Conservation (phyloP, 148 eudicot species). For the Arctostaphylos glauca region DNA sequence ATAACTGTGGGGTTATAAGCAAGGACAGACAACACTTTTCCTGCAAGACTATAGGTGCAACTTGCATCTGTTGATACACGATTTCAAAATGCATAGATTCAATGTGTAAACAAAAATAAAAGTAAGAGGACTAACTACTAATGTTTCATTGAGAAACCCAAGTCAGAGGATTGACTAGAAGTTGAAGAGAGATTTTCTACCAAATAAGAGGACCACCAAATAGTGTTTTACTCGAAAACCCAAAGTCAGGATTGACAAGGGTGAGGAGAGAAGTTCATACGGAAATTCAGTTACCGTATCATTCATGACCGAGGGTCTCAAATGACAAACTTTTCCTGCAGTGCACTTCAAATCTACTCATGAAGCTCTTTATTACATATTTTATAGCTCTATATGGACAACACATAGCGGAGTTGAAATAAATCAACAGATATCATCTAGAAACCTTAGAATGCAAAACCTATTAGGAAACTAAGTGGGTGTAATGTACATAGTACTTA, state of each 20-base stretch:
- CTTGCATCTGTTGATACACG: background rate
- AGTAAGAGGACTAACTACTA: background rate
- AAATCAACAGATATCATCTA: background rate
- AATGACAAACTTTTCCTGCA: background rate
- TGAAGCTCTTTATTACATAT: background rate
- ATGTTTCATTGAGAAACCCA: background rate
- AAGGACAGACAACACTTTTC: background rate
- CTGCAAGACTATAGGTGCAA: background rate
- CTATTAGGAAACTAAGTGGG: background rate
- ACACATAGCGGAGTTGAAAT: background rate
- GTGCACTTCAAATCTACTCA: background rate
- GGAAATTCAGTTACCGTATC: background rate
- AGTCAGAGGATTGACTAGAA: slow-evolving; percentile 1
- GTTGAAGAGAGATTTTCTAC: background rate
- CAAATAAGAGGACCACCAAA: background rate
- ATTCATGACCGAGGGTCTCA: background rate
- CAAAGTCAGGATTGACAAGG: background rate
- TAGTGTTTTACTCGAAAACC: background rate
- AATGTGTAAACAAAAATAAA: background rate
- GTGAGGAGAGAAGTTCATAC: background rate
- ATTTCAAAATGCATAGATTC: background rate
- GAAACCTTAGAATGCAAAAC: background rate
- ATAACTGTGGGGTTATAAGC: background rate
- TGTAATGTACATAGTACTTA: background rate
- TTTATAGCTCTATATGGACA: background rate